Percentiles rank a stretch among this genome's conserved stretches.
phyloP scores from a whole-genome alignment of 305 asterid species.

The Stenogyne calaminthoides region DNA sequence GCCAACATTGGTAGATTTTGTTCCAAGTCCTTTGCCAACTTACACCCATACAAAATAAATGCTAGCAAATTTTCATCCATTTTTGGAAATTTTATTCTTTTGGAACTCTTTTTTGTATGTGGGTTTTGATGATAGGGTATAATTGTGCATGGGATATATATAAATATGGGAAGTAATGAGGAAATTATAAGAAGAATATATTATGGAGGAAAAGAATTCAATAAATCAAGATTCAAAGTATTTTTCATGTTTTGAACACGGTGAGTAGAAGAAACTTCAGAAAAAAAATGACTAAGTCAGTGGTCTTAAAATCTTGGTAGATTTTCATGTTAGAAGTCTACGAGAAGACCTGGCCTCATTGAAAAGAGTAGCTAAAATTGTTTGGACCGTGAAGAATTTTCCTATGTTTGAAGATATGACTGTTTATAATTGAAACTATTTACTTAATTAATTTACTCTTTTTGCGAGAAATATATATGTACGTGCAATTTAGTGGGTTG shows the following conservation, averaged over 20 bases:
- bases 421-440: background rate
- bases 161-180: background rate
- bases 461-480: background rate
- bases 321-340: constrained; percentile 43
- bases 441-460: background rate
- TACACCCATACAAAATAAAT: constrained; percentile 49
- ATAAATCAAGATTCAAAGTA: constrained; percentile 33
- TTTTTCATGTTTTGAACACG: constrained; percentile 37
- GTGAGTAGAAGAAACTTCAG: constrained; percentile 30
- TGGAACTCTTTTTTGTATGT: background rate
- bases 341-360: constrained; percentile 65
- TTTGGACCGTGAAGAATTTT: constrained; percentile 50
- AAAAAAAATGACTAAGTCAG: constrained; percentile 50
- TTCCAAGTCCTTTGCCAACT: constrained; percentile 57
- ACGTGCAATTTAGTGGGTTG: background rate
- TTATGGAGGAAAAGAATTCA: background rate
- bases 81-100: background rate
- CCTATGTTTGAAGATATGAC: constrained; percentile 45
- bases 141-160: background rate
- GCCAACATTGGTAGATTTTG: constrained; percentile 41
- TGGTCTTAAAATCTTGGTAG: constrained; percentile 30
- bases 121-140: background rate
- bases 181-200: too few species aligned
- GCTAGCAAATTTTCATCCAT: constrained; percentile 56
- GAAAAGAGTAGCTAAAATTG: constrained; percentile 34